A percentile compares a stretch with the other conserved stretches of the same genome.
Conservation (phyloP, 2,329 filamentous ascomycete genomes). For the Exophiala bonariae region DNA sequence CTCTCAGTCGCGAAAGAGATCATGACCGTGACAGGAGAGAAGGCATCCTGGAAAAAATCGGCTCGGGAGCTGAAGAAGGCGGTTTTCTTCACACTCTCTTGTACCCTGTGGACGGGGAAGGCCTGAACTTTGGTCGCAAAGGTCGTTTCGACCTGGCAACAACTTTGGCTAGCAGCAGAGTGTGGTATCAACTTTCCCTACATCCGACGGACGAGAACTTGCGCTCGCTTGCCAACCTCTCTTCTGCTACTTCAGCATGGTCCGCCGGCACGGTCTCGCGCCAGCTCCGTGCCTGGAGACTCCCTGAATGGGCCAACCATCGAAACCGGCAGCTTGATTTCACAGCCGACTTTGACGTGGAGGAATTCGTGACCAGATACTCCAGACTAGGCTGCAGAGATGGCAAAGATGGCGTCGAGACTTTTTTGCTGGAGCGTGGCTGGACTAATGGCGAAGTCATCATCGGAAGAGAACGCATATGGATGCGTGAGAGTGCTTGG, state of each 20-base stretch:
- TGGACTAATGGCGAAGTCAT: slow-evolving; percentile 99
- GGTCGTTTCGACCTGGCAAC: slow-evolving; percentile 77
- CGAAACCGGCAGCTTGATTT: slow-evolving; percentile 90
- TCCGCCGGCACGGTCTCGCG: slow-evolving; percentile 89
- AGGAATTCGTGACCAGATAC: slow-evolving; percentile 87
- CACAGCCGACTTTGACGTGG: slow-evolving; percentile 91
- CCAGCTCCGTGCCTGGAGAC: slow-evolving; percentile 87
- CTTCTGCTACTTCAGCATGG: slow-evolving; percentile 79
- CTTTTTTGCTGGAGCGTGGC: slow-evolving; percentile 88
- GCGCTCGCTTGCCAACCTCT: slow-evolving; percentile 68
- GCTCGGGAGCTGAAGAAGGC: slow-evolving; percentile 75
- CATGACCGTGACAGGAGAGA: slow-evolving; percentile 79
- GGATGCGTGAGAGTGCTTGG: slow-evolving; percentile 93
- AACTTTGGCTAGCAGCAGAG: slow-evolving; percentile 77
- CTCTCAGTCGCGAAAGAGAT: slow-evolving; percentile 70
- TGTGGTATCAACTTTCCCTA: slow-evolving; percentile 91
- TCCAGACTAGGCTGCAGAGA: slow-evolving; percentile 80
- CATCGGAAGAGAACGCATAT: slow-evolving; percentile 85
- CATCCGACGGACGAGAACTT: slow-evolving; percentile 89
- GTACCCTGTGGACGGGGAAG: slow-evolving; percentile 74
- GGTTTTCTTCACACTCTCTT: slow-evolving; percentile 80
- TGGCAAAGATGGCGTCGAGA: slow-evolving; percentile 89
- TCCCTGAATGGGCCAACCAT: slow-evolving; percentile 95
- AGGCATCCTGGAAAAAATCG: slow-evolving; percentile 80
- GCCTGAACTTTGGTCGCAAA: slow-evolving; percentile 75